Base-by-base conservation (phyloP, 2,329 filamentous ascomycete species). In the Phialocephala sp. region DNA sequence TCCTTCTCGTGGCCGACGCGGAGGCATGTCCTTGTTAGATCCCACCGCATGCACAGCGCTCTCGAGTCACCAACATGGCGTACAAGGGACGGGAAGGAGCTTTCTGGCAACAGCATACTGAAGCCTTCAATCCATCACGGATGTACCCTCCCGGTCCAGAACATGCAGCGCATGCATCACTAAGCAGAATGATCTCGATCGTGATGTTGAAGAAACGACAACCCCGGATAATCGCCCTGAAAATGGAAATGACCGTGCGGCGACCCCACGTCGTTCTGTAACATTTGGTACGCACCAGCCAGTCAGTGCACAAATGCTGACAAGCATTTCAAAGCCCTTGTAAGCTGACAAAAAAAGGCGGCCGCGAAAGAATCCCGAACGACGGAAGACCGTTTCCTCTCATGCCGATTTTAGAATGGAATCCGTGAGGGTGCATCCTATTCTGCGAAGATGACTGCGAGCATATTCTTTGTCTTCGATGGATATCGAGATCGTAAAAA, bases 261-360 rank as follows among this genome's bases (percentile, higher is more conserved):
- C 15, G n/a, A 43, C 41, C 41, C 41, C 41, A n/a, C 41, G 20
- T 50, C 8, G 6, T 27, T 20, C n/a, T 8, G n/a, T 14, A 47
- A 50, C n/a, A 1, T 11, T n/a, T 32, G 22, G 20, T 50, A 27
- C 20, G 20, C 20, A 9, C 6, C 20, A 50, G 22, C 45, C 45
- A 24, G 4, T 50, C 45, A 50, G 11, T 22, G 20, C 22, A n/a
- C n/a, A 3, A 3, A 8, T 3, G n/a, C n/a, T n/a, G 8, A n/a
- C 43, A n/a, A 18, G 15, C n/a, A n/a, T 8, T 8, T 9, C 1
- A 50, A 22, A 24, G 45, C 45, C 45, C 45, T 18, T 50, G 45
- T 50, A 50, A 50, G 45, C 45, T 50, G 45, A 50, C 45, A 50
- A 24, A 50, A 50, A 27, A 27, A 11, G 20, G 22, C 45, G 45